phyloP scores from a whole-genome alignment of 108 stramenopile species.

The Pseudonitzschia delicatissima region DNA sequence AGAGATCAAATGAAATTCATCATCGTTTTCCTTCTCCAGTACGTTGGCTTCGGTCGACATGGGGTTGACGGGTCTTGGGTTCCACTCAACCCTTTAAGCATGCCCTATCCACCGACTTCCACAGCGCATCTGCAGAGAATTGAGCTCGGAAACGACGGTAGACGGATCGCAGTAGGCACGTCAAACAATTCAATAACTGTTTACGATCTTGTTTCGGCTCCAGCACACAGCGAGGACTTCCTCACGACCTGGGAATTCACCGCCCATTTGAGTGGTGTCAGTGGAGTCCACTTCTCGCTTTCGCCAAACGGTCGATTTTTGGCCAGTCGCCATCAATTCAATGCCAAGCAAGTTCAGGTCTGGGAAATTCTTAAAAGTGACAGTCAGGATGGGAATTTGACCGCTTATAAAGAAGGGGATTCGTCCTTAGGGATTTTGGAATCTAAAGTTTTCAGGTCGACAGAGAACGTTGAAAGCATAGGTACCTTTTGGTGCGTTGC shows the following conservation, averaged over 20 bases:
- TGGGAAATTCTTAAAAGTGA: background rate
- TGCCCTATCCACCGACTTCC: background rate
- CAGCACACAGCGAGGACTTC: background rate
- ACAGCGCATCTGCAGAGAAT: background rate
- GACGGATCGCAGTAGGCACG: conserved; percentile 7
- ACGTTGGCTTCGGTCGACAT: background rate
- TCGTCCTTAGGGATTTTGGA: background rate
- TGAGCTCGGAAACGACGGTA: background rate
- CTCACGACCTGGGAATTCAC: background rate
- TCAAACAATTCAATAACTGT: background rate
- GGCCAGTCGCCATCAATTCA: background rate
- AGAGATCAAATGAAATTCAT: background rate
- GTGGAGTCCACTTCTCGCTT: background rate
- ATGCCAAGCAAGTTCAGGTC: conserved; percentile 5
- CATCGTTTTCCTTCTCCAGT: background rate
- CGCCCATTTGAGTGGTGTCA: background rate
- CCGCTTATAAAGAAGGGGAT: background rate
- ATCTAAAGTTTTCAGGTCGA: no score
- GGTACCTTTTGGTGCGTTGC: conserved; percentile 11
- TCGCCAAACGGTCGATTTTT: conserved; percentile 7
- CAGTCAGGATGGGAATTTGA: background rate
- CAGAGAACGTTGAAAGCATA: background rate
- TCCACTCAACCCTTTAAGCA: background rate
- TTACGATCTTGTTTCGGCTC: background rate
- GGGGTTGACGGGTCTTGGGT: background rate